These are phyloP conservation scores for Hansenula sp. DNA, from an alignment of 1,139 yeast genomes.

Conservation along the genomic window DNA sequence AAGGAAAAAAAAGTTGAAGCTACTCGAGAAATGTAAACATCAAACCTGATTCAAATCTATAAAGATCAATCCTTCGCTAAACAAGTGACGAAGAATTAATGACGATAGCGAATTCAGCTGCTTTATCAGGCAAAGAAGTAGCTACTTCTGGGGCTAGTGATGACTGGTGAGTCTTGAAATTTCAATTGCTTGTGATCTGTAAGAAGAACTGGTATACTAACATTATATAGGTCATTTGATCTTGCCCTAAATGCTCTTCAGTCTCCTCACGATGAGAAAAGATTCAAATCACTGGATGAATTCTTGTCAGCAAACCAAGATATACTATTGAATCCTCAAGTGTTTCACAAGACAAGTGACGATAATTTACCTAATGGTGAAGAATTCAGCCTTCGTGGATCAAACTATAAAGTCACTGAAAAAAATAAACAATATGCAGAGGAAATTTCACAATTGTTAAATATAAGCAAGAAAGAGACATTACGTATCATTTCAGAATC, in stretches of 20 bases:
- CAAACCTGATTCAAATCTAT: no score
- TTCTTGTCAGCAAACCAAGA: slow-evolving; percentile 36
- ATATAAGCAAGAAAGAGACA: slow-evolving; percentile 37
- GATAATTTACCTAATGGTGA: slow-evolving; percentile 8
- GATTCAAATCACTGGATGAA: slow-evolving; percentile 38
- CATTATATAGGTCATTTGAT: slow-evolving; percentile 19
- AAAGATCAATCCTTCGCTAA: no score
- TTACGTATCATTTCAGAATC: slow-evolving; percentile 43
- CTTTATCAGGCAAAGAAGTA: no score
- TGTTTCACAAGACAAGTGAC: slow-evolving; percentile 27
- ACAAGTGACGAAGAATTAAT: no score
- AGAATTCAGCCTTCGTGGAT: slow-evolving; percentile 15
- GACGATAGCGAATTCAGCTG: no score
- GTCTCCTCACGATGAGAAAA: slow-evolving; percentile 9
- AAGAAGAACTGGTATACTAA: slow-evolving; percentile 4
- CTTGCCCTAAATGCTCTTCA: slow-evolving; percentile 16
- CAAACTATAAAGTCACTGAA: slow-evolving; percentile 6
- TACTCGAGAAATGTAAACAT: slow-evolving; percentile 1
- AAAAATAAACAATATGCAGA: slow-evolving; percentile 13
- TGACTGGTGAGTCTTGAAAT: not conserved
- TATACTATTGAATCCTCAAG: slow-evolving; percentile 29
- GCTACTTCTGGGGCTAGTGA: not conserved
- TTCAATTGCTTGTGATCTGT: not conserved
- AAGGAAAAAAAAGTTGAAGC: not conserved
- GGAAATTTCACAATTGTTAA: slow-evolving; percentile 31